Evolutionary conservation across 179 eudicot genomes (phyloP).

Genomic region (Carnegiea gigantea): DNA sequence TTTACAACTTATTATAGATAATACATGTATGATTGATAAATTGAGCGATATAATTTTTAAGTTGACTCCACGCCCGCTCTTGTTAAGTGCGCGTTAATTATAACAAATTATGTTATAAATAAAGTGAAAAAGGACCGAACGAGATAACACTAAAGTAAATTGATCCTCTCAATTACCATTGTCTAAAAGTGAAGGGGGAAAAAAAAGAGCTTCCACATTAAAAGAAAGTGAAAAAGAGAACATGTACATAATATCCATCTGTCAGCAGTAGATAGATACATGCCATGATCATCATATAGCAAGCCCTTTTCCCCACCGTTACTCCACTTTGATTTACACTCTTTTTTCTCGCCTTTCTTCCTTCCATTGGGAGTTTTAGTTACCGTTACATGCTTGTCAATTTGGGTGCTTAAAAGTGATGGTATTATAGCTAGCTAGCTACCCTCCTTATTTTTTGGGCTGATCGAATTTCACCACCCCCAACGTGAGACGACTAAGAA

Average conservation of each 20-base stretch:
- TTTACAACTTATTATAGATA: no score
- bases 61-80: no score
- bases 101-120: no score
- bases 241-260: no score
- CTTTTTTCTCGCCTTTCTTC: neutral
- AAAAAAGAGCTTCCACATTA: constrained; percentile 6
- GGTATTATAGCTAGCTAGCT: neutral
- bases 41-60: no score
- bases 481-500: neutral
- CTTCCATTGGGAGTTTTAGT: neutral
- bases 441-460: no score
- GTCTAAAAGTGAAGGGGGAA: neutral
- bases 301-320: constrained; percentile 16
- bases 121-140: neutral
- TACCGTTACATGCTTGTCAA: constrained; percentile 28
- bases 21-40: no score
- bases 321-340: constrained; percentile 14
- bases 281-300: neutral
- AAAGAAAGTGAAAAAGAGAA: no score
- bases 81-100: no score
- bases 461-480: no score
- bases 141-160: neutral
- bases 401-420: neutral
- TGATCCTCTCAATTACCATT: neutral
- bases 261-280: no score